Conservation (phyloP, 192 early-diverging fungal genomes). For the Coemansia brasiliensis region DNA sequence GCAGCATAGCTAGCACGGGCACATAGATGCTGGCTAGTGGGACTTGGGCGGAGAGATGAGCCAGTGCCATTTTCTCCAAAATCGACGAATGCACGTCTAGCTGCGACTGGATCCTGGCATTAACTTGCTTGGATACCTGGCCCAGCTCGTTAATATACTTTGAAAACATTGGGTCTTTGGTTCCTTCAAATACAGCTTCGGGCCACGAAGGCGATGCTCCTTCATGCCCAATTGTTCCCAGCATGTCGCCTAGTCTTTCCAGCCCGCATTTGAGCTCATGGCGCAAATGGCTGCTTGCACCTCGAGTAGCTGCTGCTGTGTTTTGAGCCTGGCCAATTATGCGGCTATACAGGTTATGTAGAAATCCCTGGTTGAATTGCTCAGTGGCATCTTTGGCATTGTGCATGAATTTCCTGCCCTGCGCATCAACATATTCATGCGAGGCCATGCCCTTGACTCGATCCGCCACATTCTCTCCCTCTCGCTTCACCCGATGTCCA, state of each 20-base stretch:
- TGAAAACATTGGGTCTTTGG: constrained; percentile 21
- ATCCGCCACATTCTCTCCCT: not conserved
- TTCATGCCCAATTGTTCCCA: constrained; percentile 5
- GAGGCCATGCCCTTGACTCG: constrained; percentile 9
- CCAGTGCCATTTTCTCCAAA: constrained; percentile 20
- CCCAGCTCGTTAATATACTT: constrained; percentile 32
- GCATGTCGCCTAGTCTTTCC: constrained; percentile 29
- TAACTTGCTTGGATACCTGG: constrained; percentile 27
- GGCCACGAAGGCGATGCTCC: constrained; percentile 37
- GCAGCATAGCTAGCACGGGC: constrained; percentile 18
- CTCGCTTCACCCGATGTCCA: not conserved
- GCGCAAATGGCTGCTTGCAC: constrained; percentile 31
- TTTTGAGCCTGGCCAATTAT: constrained; percentile 4
- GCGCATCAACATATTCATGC: constrained; percentile 12
- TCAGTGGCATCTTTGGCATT: constrained; percentile 3
- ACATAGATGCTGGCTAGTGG: constrained; percentile 36
- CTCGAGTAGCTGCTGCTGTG: constrained; percentile 16
- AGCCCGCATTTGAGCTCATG: constrained; percentile 23
- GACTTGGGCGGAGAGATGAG: constrained; percentile 16
- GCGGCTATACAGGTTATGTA: constrained; percentile 5
- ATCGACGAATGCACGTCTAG: constrained; percentile 30
- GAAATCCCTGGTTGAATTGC: not conserved
- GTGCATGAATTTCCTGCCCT: constrained; percentile 10
- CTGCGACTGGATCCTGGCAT: constrained; percentile 24
- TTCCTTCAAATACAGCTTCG: constrained; percentile 32